A percentile compares a stretch with the other conserved stretches of the same genome.
Conservation (phyloP, 208 protist genomes). For the Chromosphaera perkinsii region DNA sequence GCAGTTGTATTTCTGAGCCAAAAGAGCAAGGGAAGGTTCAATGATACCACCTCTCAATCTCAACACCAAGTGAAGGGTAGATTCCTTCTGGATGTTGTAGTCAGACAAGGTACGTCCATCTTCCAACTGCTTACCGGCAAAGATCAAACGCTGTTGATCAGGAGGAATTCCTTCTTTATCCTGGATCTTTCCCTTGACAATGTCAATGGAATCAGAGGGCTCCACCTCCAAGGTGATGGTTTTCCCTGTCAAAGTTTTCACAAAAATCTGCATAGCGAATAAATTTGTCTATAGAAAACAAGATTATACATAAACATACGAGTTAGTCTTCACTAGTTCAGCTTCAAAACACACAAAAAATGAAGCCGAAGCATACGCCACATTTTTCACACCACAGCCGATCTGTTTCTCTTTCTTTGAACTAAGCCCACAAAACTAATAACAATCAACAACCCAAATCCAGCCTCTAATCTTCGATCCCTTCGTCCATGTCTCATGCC, state of each 20-base stretch:
- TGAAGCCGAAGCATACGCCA: too few relatives aligned
- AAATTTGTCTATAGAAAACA: background rate
- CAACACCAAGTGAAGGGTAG: constrained; percentile 64
- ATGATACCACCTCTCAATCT: constrained; percentile 76
- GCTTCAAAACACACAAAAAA: too few relatives aligned
- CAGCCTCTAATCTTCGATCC: too few relatives aligned
- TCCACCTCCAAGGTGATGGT: constrained; percentile 96
- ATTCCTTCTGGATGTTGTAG: constrained; percentile 98
- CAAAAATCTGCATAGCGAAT: constrained; percentile 31
- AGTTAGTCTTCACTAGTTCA: too few relatives aligned
- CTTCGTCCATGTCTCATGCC: too few relatives aligned
- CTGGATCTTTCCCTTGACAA: constrained; percentile 96
- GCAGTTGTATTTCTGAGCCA: constrained; percentile 95
- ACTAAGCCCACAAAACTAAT: too few relatives aligned
- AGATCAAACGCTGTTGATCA: constrained; percentile 83
- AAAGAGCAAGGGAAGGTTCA: constrained; percentile 89
- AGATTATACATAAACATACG: too few relatives aligned
- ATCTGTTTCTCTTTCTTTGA: too few relatives aligned
- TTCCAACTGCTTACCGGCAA: constrained; percentile 88
- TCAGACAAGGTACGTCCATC: constrained; percentile 91
- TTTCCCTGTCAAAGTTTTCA: constrained; percentile 93
- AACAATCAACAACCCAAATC: too few relatives aligned
- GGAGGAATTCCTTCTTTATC: constrained; percentile 89
- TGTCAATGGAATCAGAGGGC: constrained; percentile 87
- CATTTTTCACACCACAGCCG: too few relatives aligned